A percentile compares a stretch with the other conserved stretches of the same genome.
Conservation (phyloP, 2,329 filamentous ascomycete genomes). For the Aspergillus sp. region DNA sequence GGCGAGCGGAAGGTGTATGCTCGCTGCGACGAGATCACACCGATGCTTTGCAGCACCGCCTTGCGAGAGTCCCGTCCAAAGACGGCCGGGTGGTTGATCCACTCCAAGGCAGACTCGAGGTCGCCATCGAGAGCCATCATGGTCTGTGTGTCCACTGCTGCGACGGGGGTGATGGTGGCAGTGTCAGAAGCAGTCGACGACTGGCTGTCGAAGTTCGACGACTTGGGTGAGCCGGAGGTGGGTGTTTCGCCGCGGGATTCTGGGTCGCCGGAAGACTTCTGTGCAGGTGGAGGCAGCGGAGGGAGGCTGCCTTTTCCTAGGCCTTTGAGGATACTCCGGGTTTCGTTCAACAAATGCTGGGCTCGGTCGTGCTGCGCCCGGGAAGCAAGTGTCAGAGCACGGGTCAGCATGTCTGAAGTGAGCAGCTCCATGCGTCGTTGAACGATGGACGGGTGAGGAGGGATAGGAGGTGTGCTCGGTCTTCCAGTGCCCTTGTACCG, state of each 20-base stretch:
- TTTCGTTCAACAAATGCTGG: conserved; percentile 88
- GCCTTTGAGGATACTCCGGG: conserved; percentile 90
- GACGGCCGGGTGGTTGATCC: conserved; percentile 95
- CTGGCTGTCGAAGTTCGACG: conserved; percentile 36
- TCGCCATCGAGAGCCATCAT: conserved; percentile 88
- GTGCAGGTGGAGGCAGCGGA: conserved; percentile 65
- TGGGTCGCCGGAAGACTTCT: conserved; percentile 40
- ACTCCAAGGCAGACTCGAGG: conserved; percentile 85
- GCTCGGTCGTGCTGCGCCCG: conserved; percentile 91
- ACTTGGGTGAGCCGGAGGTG: conserved; percentile 39
- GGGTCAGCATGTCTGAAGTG: conserved; percentile 95
- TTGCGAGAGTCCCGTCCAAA: conserved; percentile 94
- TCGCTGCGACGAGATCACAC: conserved; percentile 91
- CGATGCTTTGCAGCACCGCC: conserved; percentile 92
- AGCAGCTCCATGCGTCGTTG: conserved; percentile 96
- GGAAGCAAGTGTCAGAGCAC: conserved; percentile 85
- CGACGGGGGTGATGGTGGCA: conserved; percentile 53
- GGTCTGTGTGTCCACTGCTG: conserved; percentile 78
- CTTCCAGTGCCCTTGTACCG: conserved; percentile 59
- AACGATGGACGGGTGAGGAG: conserved; percentile 90
- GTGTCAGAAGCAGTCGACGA: conserved; percentile 39
- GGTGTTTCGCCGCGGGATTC: conserved; percentile 41
- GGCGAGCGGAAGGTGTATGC: conserved; percentile 91
- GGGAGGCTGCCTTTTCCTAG: conserved; percentile 92
- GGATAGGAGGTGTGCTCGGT: conserved; percentile 73